A percentile compares a stretch with the other conserved stretches of the same genome.
phyloP scores from a whole-genome alignment of 805 yeast species.

The Yueomyces sinensis region DNA sequence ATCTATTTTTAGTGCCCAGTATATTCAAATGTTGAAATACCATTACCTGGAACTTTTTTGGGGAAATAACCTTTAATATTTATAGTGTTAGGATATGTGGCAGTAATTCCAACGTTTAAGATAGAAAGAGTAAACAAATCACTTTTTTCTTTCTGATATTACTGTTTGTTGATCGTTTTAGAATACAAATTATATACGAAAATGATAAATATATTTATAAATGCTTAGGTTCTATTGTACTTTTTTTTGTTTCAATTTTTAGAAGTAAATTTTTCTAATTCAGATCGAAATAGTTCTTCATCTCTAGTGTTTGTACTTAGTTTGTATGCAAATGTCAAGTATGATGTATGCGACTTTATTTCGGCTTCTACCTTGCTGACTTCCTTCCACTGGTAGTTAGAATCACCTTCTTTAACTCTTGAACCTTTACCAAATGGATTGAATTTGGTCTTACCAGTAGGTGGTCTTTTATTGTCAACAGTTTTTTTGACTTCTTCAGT shows the following conservation, averaged over 20 bases:
- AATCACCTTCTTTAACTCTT: conserved; percentile 81
- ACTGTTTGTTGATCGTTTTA: no score
- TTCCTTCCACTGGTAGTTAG: conserved; percentile 61
- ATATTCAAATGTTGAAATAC: not conserved
- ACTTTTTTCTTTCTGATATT: no score
- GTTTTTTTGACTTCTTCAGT: conserved; percentile 5
- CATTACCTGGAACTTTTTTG: no score
- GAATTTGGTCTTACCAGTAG: conserved; percentile 38
- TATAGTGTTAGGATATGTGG: no score
- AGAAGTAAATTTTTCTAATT: not conserved
- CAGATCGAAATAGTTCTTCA: not conserved
- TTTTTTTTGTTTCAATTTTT: not conserved
- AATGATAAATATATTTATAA: no score
- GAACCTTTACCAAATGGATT: conserved; percentile 91
- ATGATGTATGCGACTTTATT: conserved; percentile 87
- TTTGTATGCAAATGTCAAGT: conserved; percentile 74
- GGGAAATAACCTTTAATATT: no score
- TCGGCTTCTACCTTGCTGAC: conserved; percentile 80
- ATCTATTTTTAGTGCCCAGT: not conserved
- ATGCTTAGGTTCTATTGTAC: not conserved
- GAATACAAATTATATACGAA: no score
- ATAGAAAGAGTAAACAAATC: no score
- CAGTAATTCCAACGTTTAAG: no score
- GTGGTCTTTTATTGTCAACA: conserved; percentile 7
- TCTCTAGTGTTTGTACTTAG: conserved; percentile 2